Percentiles rank a stretch among this genome's conserved stretches.
phyloP scores from a whole-genome alignment of 306 rosid species.

The Comarum palustre region DNA sequence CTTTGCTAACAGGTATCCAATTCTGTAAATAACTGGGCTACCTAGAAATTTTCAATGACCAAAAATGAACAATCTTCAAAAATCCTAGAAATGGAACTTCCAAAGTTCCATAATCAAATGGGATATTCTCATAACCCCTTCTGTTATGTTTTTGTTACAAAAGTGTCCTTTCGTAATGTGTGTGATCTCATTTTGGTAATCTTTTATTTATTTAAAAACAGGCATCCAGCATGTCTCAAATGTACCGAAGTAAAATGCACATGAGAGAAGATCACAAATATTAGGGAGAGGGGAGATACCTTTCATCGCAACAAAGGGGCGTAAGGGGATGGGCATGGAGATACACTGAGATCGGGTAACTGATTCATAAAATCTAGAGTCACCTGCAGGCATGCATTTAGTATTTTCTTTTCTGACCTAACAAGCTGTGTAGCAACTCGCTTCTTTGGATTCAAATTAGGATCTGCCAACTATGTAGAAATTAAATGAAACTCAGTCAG shows the following conservation, averaged over 20 bases:
- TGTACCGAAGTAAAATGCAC: not conserved
- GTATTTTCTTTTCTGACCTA: constrained; percentile 79
- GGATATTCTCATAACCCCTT: not conserved
- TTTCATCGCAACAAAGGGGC: constrained; percentile 72
- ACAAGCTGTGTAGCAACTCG: constrained; percentile 83
- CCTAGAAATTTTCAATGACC: not conserved
- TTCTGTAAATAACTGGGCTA: not conserved
- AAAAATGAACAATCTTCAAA: not conserved
- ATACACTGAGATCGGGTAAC: constrained; percentile 71
- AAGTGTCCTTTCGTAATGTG: not conserved
- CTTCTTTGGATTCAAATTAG: constrained; percentile 67
- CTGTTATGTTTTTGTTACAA: not conserved
- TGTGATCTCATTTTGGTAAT: not conserved
- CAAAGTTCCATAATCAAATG: not conserved
- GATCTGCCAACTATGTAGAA: constrained; percentile 58
- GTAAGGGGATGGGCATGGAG: constrained; percentile 88
- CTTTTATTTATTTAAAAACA: constrained; percentile 3
- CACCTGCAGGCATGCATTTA: constrained; percentile 79
- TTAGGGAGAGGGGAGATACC: constrained; percentile 28
- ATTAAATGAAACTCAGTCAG: constrained; percentile 22
- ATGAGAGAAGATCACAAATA: not conserved
- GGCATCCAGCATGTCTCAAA: not conserved
- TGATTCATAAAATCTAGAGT: constrained; percentile 53
- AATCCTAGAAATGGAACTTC: not conserved
- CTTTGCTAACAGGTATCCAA: not conserved